Base-by-base conservation (phyloP, 306 rosid genomes). In the Psophocarpus tetragonolobus region DNA sequence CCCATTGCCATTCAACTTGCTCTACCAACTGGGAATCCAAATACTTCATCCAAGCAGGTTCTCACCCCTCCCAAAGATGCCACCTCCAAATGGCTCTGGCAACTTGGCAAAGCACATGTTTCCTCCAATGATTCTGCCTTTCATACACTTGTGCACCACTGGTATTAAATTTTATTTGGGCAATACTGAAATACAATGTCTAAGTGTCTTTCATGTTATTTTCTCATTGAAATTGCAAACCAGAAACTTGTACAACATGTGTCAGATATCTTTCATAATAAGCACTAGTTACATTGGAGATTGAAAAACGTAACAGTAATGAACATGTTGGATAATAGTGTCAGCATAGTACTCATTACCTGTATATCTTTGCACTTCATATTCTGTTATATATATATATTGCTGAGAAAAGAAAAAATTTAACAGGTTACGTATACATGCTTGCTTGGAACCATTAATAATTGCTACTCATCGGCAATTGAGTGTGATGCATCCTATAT, bases 401-500 rank as follows among this genome's bases (percentile, higher is more conserved):
- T n/a, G n/a, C n/a, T n/a, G n/a, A n/a, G n/a, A n/a, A n/a, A n/a
- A n/a, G n/a, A n/a, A n/a, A 54, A 21, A 56, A 69, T 57, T 1
- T 3, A 45, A 68, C 85, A 85, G 85, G 88, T 68, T 85, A 74
- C n/a, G 85, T 4, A 77, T 78, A 74, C 88, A 85, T 44, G 88
- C 88, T 56, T 60, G 83, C 71, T 77, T 85, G 45, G 85, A 81
- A 42, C 85, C 85, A 51, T 73, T 85, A 15, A 77, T 85, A 67
- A 81, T 85, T 35, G 88, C 80, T 10, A 63, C 82, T 73, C 87
- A 77, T 78, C 67, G 85, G 7, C 89, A 86, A 30, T 13, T 83
- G 83, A 86, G 87, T 80, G 89, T 30, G 35, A 86, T 86, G 77
- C 89, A 86, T 65, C 87, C 89, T 7, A 62, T 83, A 30, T 86